Percentiles rank a stretch among this genome's conserved stretches.
These are phyloP conservation scores for Carex kokanica DNA, from an alignment of 176 grass and related monocot genomes.

Conservation along the genomic window DNA sequence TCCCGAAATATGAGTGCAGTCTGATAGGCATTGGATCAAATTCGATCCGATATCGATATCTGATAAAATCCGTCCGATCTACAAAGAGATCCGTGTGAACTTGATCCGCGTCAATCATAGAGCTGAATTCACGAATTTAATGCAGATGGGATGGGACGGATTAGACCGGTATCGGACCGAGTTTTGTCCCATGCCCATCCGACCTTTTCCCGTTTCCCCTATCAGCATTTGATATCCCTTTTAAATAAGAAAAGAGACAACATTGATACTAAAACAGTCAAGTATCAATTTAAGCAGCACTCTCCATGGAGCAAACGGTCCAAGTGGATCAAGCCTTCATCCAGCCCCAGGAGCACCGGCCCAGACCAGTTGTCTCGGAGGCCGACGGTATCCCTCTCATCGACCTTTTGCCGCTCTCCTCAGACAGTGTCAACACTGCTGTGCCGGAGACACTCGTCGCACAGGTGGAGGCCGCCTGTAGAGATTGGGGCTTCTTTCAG, in stretches of 20 bases:
- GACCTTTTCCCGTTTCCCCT: too few relatives aligned
- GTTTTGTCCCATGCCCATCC: too few relatives aligned
- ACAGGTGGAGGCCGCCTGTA: slow-evolving; percentile 58
- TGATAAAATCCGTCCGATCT: too few relatives aligned
- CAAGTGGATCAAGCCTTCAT: slow-evolving; percentile 61
- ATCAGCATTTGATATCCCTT: not conserved
- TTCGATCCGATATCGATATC: too few relatives aligned
- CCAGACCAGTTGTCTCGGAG: slow-evolving; percentile 35
- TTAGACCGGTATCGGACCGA: too few relatives aligned
- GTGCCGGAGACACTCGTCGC: slow-evolving; percentile 31
- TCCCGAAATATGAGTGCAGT: too few relatives aligned
- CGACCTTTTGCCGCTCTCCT: slow-evolving; percentile 55
- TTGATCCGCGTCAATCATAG: too few relatives aligned
- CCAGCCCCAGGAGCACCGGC: slow-evolving; percentile 70
- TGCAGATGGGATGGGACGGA: too few relatives aligned
- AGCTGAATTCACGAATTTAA: too few relatives aligned
- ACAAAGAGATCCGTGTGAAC: too few relatives aligned
- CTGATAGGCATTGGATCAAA: too few relatives aligned
- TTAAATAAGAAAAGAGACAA: not conserved
- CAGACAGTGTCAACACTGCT: not conserved
- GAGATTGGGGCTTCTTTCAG: slow-evolving; percentile 87
- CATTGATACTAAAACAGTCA: not conserved
- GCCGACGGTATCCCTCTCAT: slow-evolving; percentile 58
- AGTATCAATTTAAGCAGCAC: not conserved
- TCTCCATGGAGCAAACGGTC: slow-evolving; percentile 45